Evolutionary conservation across 768 basidiomycete genomes (phyloP).

Genomic region (Xerocomellus chrysenteron): DNA sequence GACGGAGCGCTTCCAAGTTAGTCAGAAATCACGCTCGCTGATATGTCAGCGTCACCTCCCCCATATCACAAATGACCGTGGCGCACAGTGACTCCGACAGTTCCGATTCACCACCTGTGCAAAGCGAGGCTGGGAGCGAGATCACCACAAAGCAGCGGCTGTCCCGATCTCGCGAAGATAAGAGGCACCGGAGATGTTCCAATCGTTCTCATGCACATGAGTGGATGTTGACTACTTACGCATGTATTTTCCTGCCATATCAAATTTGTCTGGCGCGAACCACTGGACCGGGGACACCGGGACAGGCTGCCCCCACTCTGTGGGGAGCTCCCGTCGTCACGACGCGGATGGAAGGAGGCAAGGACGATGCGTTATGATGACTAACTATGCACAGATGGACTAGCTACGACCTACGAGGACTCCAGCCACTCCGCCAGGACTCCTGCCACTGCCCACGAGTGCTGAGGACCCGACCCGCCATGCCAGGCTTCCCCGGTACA

Average conservation of each 20-base stretch:
- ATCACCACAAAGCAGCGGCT: neutral
- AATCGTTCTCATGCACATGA: neutral
- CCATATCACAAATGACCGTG: slow-evolving; percentile 56
- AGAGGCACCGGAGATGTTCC: neutral
- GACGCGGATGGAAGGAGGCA: too few relatives aligned
- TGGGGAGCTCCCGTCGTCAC: too few relatives aligned
- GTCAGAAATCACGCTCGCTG: neutral
- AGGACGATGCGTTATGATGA: too few relatives aligned
- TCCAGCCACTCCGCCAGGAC: too few relatives aligned
- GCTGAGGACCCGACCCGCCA: too few relatives aligned
- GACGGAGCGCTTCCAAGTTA: neutral
- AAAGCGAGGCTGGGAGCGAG: neutral
- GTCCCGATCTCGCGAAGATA: neutral
- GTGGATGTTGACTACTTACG: neutral
- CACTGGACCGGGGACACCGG: too few relatives aligned
- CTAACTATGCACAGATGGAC: too few relatives aligned
- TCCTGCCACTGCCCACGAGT: too few relatives aligned
- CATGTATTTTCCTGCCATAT: neutral
- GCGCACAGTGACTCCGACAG: slow-evolving; percentile 27
- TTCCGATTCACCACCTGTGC: slow-evolving; percentile 15
- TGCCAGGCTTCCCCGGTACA: too few relatives aligned
- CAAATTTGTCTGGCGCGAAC: too few relatives aligned
- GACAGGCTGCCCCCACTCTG: too few relatives aligned
- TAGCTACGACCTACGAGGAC: too few relatives aligned
- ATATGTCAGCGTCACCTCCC: slow-evolving; percentile 40